phyloP scores from a whole-genome alignment of 768 basidiomycete genomes.

The Boletus reticulatus region DNA sequence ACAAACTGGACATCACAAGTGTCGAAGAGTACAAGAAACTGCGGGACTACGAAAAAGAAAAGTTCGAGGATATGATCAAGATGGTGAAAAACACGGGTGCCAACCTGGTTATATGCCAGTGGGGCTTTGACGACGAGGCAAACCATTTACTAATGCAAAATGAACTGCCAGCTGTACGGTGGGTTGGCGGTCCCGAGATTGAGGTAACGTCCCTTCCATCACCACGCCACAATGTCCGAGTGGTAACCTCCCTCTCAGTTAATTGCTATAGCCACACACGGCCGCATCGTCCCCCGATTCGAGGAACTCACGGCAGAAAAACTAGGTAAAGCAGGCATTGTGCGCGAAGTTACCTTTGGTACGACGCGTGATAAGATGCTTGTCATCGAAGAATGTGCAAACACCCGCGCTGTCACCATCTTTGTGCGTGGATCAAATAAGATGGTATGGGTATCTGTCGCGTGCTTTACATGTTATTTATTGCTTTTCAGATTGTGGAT shows the following conservation, averaged over 20 bases:
- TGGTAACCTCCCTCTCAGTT: conserved; percentile 46
- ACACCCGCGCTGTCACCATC: conserved; percentile 92
- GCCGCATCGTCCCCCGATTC: conserved; percentile 96
- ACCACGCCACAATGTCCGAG: not conserved
- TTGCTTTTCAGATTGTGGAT: conserved; percentile 79
- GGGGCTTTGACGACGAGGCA: conserved; percentile 99
- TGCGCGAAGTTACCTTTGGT: conserved; percentile 93
- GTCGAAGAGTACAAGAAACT: conserved; percentile 98
- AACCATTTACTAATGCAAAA: conserved; percentile 99
- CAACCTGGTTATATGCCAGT: conserved; percentile 98
- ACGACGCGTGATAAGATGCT: conserved; percentile 99
- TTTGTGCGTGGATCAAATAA: conserved; percentile 98
- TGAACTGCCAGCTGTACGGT: conserved; percentile 93
- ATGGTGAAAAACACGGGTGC: conserved; percentile 95
- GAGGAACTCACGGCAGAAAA: conserved; percentile 92
- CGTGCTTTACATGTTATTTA: not conserved
- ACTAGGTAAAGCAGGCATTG: conserved; percentile 89
- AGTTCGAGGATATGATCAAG: conserved; percentile 97
- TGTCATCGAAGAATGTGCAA: conserved; percentile 98
- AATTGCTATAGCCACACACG: conserved; percentile 97
- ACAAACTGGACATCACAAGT: conserved; percentile 94
- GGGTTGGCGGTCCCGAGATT: conserved; percentile 99
- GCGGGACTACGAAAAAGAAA: conserved; percentile 92
- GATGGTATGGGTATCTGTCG: conserved; percentile 64
- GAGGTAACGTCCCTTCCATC: conserved; percentile 53